Evolutionary conservation across 805 yeast species (phyloP).

Genomic region (Candida sphagnicola): DNA sequence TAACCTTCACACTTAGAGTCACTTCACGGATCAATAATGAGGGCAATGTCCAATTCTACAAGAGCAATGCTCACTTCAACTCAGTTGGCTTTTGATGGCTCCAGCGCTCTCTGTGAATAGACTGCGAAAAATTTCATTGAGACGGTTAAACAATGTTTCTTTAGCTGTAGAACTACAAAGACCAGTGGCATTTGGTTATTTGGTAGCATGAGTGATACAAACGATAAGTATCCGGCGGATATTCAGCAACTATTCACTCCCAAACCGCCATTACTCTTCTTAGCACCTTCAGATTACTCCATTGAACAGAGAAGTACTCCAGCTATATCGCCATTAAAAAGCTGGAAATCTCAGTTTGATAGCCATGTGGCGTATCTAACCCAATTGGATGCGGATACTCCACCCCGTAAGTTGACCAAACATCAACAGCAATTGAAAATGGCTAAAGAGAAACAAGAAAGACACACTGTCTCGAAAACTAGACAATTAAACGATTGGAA

Average conservation of each 20-base stretch:
- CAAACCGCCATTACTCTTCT: constrained; percentile 50
- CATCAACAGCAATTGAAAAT: constrained; percentile 1
- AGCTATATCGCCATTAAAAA: constrained; percentile 43
- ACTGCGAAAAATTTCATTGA: background rate
- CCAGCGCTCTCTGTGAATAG: no score
- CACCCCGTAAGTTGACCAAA: background rate
- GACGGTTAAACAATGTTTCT: no score
- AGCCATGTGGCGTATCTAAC: constrained; percentile 18
- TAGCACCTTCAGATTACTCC: constrained; percentile 47
- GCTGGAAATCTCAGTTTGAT: constrained; percentile 18
- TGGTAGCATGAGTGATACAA: constrained; percentile 12
- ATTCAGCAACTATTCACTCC: constrained; percentile 55
- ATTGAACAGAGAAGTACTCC: constrained; percentile 45
- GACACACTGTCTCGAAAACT: constrained; percentile 10
- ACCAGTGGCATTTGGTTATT: no score
- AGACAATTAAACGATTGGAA: constrained; percentile 31
- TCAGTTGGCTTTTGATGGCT: no score
- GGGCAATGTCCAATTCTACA: no score
- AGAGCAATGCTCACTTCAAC: no score
- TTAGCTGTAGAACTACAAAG: no score
- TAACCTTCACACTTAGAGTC: no score
- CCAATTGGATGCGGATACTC: background rate
- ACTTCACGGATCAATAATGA: no score
- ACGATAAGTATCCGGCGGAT: constrained; percentile 32
- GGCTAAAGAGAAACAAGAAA: constrained; percentile 8